phyloP scores from a whole-genome alignment of 2,329 filamentous ascomycete species.

The Xylaria sp. region DNA sequence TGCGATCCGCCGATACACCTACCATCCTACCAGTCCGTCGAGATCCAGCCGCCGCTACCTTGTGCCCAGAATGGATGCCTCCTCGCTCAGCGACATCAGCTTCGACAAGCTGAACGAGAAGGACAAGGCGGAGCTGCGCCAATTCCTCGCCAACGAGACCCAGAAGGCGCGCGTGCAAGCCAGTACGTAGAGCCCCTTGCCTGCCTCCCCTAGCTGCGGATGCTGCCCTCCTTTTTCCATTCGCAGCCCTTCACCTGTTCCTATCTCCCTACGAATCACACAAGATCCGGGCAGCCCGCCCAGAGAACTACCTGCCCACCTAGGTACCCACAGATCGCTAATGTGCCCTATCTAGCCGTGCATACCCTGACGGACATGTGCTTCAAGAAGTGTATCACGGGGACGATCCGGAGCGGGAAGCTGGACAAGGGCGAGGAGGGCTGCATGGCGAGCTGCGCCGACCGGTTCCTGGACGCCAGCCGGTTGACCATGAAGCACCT shows the following conservation, averaged over 20 bases:
- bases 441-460: conserved; percentile 91
- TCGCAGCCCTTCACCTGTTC: too few relatives aligned
- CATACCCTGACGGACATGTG: conserved; percentile 71
- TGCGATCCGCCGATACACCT: too few relatives aligned
- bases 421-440: conserved; percentile 78
- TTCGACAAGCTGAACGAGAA: conserved; percentile 75
- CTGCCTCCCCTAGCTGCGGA: conserved; percentile 1
- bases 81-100: conserved; percentile 58
- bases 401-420: conserved; percentile 69
- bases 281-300: too few relatives aligned
- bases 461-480: conserved; percentile 90
- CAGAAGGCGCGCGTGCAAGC: conserved; percentile 74
- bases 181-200: conserved; percentile 52
- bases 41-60: too few relatives aligned
- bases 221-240: not conserved
- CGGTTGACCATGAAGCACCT: conserved; percentile 83
- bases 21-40: too few relatives aligned
- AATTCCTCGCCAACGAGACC: conserved; percentile 81
- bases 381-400: conserved; percentile 91
- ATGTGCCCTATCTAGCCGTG: conserved; percentile 45
- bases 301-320: too few relatives aligned
- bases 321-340: conserved; percentile 4
- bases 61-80: conserved; percentile 37
- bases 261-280: too few relatives aligned
- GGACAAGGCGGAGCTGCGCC: conserved; percentile 86